Evolutionary conservation across 129 eudicot species (phyloP), one percentile per base, ranked within the genome.

Genomic region (Lactuca saligna): DNA sequence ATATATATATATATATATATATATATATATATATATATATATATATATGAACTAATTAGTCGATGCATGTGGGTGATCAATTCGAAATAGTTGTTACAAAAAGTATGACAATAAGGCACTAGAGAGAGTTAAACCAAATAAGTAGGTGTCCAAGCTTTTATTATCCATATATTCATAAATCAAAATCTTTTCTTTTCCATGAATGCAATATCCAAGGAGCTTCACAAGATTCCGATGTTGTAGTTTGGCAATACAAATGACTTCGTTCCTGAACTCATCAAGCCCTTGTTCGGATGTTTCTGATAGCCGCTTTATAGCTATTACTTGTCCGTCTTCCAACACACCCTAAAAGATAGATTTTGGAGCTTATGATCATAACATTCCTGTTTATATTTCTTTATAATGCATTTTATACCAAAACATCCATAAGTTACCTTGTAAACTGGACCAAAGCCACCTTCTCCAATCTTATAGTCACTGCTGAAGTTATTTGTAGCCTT

Each of bases 161-260:
- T 25, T 25, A 25, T 25, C 29, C 29, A 25, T 25, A 25, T 25
- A 25, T 25, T 25, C 29, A 25, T 25, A 25, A 11, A 49, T 49
- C 4, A 46, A 46, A 7, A 49, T 13, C 54, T 11, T 76, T 50
- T 81, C 85, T 42, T 60, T 77, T 65, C 78, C 85, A 58, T 61
- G 51, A 64, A 76, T 55, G 74, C 85, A 76, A 62, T 72, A 81
- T 6, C 65, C 65, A 34, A 59, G 39, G n/a, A 59, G 37, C 65
- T 59, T 59, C 65, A 59, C 65, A 59, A 59, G 65, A 31, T 59
- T 59, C 42, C 65, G 65, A 33, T 59, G 65, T 59, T 59, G 65
- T 31, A 59, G 65, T 49, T 49, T 49, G 54, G 54, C 54, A 11
- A 49, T 49, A 49, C 54, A 49, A 11, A 49, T 13, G 54, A 49